Conservation (phyloP, 2,329 filamentous ascomycete species). For the Fonsecaea multimorphosa region DNA sequence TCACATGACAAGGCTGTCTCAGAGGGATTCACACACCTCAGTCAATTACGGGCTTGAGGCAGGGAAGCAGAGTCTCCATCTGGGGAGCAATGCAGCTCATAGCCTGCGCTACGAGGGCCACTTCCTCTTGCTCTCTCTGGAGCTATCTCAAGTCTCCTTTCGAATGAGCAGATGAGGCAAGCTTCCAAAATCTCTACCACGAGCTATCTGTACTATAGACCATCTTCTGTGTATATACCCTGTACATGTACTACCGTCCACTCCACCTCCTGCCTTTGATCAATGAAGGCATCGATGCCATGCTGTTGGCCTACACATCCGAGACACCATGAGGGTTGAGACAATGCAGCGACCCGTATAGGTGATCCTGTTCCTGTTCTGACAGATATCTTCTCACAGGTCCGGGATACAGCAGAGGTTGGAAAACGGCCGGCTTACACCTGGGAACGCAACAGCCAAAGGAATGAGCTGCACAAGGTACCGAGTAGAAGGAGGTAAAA, state of each 20-base stretch:
- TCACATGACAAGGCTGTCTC: not conserved
- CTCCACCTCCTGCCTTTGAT: not conserved
- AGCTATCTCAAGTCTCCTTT: not conserved
- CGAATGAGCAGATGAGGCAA: not conserved
- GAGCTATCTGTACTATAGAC: not conserved
- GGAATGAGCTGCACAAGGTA: no score
- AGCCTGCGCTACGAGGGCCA: no score
- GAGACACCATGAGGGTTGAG: no score
- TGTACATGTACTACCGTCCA: conserved; percentile 2
- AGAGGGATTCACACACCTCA: not conserved
- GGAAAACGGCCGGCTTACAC: no score
- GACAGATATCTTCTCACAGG: no score
- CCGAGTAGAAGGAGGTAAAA: no score
- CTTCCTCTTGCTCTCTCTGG: not conserved
- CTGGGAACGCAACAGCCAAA: no score
- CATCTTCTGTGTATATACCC: not conserved
- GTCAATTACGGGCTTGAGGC: not conserved
- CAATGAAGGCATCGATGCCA: no score
- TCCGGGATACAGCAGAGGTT: no score
- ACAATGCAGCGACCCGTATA: no score
- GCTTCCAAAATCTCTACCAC: not conserved
- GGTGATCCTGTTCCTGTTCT: no score
- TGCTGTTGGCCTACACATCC: no score
- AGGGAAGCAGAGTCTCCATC: not conserved
- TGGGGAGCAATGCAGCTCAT: not conserved